phyloP scores from a whole-genome alignment of 164 flowering plant species.

The Pachysandra terminalis region DNA sequence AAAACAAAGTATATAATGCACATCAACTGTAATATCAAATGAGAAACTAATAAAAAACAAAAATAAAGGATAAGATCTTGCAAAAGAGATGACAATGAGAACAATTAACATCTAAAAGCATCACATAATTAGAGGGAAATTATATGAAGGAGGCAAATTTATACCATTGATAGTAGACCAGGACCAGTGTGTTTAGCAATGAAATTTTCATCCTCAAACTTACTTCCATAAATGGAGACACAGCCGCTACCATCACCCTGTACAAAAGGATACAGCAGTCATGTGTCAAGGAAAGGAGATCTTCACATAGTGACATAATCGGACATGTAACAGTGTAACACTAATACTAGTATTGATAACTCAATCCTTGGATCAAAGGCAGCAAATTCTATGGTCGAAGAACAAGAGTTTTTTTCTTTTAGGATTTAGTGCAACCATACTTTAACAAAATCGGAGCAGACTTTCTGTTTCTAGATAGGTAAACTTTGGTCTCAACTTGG shows the following conservation, averaged over 20 bases:
- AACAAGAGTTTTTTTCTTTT: no score
- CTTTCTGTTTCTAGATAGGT: no score
- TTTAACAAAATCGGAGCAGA: no score
- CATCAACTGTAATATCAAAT: background rate
- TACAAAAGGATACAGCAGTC: slow-evolving; percentile 13
- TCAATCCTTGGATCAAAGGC: no score
- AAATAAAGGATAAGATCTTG: background rate
- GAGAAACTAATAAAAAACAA: slow-evolving; percentile 2
- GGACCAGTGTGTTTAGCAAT: slow-evolving; percentile 95
- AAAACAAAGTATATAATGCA: no score
- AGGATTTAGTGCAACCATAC: no score
- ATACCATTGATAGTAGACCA: slow-evolving; percentile 93
- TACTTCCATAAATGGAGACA: slow-evolving; percentile 84
- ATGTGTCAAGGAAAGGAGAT: background rate
- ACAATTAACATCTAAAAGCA: background rate
- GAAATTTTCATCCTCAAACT: slow-evolving; percentile 95
- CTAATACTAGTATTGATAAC: no score
- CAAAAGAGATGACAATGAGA: background rate
- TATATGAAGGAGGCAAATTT: slow-evolving; percentile 5
- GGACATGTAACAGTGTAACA: background rate
- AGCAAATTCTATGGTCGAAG: no score
- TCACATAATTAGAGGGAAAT: background rate
- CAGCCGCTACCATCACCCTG: slow-evolving; percentile 99
- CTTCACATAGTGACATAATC: background rate
- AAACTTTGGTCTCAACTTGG: no score